Conservation (phyloP, 148 eudicot genomes). For the Agrostemma githago region DNA sequence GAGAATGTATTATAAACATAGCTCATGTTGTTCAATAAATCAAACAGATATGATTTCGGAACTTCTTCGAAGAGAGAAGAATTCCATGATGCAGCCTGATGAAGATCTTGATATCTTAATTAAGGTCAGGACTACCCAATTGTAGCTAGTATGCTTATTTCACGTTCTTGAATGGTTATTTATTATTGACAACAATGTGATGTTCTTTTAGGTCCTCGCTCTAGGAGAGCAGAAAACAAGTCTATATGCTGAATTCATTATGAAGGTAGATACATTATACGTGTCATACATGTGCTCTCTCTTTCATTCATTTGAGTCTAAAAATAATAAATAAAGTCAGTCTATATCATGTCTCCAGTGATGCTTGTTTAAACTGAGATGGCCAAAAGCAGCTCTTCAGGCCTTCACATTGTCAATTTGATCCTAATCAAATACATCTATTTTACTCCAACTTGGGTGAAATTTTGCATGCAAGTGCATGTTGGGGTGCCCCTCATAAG, state of each 20-base stretch:
- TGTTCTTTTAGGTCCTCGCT: slow-evolving; percentile 61
- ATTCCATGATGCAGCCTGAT: slow-evolving; percentile 61
- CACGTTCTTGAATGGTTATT: neutral
- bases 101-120: slow-evolving; percentile 83
- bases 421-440: neutral
- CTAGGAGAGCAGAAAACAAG: slow-evolving; percentile 69
- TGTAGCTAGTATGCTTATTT: slow-evolving; percentile 8
- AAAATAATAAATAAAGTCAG: too few relatives aligned
- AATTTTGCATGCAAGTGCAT: too few relatives aligned
- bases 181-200: slow-evolving; percentile 6
- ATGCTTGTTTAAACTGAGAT: neutral
- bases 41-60: slow-evolving; percentile 76
- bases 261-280: slow-evolving; percentile 50
- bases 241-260: slow-evolving; percentile 71
- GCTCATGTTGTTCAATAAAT: neutral
- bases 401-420: neutral
- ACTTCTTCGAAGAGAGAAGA: slow-evolving; percentile 75
- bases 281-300: neutral
- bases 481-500: too few relatives aligned
- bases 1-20: neutral
- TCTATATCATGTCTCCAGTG: too few relatives aligned
- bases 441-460: too few relatives aligned
- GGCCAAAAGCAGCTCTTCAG: neutral
- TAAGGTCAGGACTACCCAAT: slow-evolving; percentile 45
- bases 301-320: neutral